Evolutionary conservation across 768 basidiomycete genomes (phyloP).

Genomic region (Mycena floridula): DNA sequence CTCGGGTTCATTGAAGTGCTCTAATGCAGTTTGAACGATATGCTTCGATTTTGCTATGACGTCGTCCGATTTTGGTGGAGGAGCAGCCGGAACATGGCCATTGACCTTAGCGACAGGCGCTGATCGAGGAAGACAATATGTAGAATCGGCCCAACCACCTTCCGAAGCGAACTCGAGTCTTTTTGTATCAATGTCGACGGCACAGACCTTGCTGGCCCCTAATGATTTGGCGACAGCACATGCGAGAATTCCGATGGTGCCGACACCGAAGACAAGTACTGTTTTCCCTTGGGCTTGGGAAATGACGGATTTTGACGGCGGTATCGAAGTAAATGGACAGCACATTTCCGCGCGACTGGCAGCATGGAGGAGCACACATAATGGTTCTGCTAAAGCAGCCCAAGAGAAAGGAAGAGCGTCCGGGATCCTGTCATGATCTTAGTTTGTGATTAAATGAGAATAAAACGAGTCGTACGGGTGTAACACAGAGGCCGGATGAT

Average conservation of each 20-base stretch:
- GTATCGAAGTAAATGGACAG: conserved; percentile 4
- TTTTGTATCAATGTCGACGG: conserved; percentile 78
- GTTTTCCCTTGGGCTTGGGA: conserved; percentile 42
- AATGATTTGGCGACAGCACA: conserved; percentile 69
- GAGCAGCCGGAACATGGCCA: conserved; percentile 29
- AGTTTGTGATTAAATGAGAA: background rate
- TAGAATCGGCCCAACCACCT: conserved; percentile 72
- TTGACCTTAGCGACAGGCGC: conserved; percentile 1
- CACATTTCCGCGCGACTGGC: conserved; percentile 35
- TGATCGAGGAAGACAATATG: conserved; percentile 46
- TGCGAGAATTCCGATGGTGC: conserved; percentile 89
- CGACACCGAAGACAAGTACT: conserved; percentile 87
- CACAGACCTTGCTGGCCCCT: conserved; percentile 69
- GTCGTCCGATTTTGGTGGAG: conserved; percentile 43
- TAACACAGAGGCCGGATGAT: conserved; percentile 80
- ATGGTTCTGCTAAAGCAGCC: conserved; percentile 89
- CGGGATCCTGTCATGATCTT: conserved; percentile 48
- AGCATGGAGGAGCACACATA: conserved; percentile 80
- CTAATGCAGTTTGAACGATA: conserved; percentile 42
- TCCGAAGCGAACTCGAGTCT: conserved; percentile 73
- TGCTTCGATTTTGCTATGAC: conserved; percentile 57
- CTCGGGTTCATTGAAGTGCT: conserved; percentile 52
- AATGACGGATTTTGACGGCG: conserved; percentile 6
- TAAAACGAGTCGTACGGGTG: conserved; percentile 63
- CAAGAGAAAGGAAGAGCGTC: conserved; percentile 70